Evolutionary conservation across 2,329 filamentous ascomycete genomes (phyloP), one percentile per base, ranked within the genome.

Genomic region (Clarireedia hainanense): DNA sequence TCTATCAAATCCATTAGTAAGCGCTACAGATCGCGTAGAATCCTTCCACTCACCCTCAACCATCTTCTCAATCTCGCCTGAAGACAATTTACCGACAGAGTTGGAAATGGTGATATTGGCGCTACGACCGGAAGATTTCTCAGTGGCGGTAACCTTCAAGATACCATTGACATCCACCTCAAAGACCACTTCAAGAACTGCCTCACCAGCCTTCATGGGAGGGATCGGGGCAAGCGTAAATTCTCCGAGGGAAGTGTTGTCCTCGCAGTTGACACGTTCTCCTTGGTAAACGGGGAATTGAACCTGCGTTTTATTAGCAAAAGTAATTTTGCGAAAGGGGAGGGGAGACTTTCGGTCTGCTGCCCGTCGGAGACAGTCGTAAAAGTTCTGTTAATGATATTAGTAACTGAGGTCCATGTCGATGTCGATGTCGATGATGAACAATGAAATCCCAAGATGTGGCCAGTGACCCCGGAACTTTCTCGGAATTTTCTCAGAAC

Each of bases 71-170:
- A 99, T 99, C 79, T 99, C 94, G 61, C 77, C 76, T 53, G 86
- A 88, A 61, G 91, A 96, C 66, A 99, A 89, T 83, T 99, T 99
- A 75, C 94, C 94, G 69, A 99, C 92, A 58, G 94, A 96, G 85
- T 99, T 99, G 77, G 89, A 90, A 77, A 99, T 99, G 73, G 94
- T 99, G 75, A 99, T 99, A 85, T 99, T 99, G 77, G 94, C 94
- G 71, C 83, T 94, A 74, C 94, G 91, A 70, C 94, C 94, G 36
- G 94, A 96, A 67, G 90, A 92, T 86, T 99, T 99, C 84, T 99
- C 94, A 48, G 92, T 96, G 65, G 94, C 94, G 62, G 92, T 97
- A 70, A 97, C 94, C 86, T 99, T 99, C 65, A 99, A 86, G 74
- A 96, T 96, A 86, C 94, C 94, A 81, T 99, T 99, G 83, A 96